phyloP scores from a whole-genome alignment of 1,284 basidiomycete species.

The Amylostereum areolatum region DNA sequence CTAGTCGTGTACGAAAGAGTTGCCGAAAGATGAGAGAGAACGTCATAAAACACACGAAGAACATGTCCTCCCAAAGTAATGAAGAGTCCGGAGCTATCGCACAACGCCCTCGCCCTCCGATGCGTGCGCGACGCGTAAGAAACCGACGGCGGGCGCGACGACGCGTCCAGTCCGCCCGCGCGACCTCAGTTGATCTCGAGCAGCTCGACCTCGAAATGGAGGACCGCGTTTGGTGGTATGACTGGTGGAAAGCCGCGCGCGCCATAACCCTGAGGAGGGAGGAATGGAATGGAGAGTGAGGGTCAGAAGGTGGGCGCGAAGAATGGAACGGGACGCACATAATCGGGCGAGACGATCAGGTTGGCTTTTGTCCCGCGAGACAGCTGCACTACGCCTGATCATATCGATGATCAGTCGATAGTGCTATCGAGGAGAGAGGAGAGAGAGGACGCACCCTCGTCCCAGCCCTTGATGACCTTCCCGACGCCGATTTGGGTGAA shows the following conservation, averaged over 20 bases:
- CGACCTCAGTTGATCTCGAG: constrained; percentile 53
- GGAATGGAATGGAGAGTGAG: constrained; percentile 4
- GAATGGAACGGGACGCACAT: constrained; percentile 37
- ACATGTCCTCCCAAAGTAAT: too few relatives aligned
- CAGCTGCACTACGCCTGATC: constrained; percentile 65
- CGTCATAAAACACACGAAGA: too few relatives aligned
- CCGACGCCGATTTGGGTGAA: constrained; percentile 73
- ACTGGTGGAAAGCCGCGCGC: constrained; percentile 71
- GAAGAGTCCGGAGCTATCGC: too few relatives aligned
- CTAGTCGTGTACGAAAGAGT: too few relatives aligned
- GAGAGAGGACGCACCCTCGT: constrained; percentile 65
- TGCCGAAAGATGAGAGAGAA: too few relatives aligned
- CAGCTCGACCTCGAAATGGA: constrained; percentile 81
- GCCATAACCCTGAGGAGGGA: constrained; percentile 56
- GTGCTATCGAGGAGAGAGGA: constrained; percentile 5
- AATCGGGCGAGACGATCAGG: constrained; percentile 63
- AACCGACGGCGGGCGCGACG: too few relatives aligned
- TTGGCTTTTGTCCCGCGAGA: constrained; percentile 75
- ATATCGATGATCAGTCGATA: constrained; percentile 7
- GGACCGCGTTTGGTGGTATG: constrained; percentile 72
- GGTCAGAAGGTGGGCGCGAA: background rate
- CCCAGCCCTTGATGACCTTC: constrained; percentile 87
- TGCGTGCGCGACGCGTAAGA: too few relatives aligned
- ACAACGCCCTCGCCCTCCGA: too few relatives aligned
- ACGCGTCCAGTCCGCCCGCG: too few relatives aligned